Percentiles rank a stretch among this genome's conserved stretches.
Evolutionary conservation across 1,139 yeast genomes (phyloP).

Genomic region (Geotrichum aggregatum): DNA sequence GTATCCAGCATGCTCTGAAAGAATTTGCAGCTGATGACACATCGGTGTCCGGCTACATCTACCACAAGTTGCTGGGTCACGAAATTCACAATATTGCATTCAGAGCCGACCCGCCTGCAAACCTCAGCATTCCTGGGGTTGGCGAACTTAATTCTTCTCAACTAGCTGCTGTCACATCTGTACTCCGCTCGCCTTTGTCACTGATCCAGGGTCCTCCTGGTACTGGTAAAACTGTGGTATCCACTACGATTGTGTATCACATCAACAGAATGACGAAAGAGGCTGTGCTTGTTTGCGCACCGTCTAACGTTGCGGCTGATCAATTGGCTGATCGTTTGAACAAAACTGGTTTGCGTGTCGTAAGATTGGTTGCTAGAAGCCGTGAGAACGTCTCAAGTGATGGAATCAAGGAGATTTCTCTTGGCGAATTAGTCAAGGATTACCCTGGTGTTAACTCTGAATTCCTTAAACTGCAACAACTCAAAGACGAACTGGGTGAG

Average conservation of each 20-base stretch:
- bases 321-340: slow-evolving; percentile 75
- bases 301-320: slow-evolving; percentile 93
- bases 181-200: slow-evolving; percentile 69
- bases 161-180: slow-evolving; percentile 68
- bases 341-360: slow-evolving; percentile 65
- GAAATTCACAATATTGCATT: slow-evolving; percentile 56
- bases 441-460: slow-evolving; percentile 47
- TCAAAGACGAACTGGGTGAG: slow-evolving; percentile 69
- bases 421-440: slow-evolving; percentile 47
- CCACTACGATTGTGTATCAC: slow-evolving; percentile 84
- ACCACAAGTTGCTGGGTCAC: slow-evolving; percentile 79
- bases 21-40: slow-evolving; percentile 67
- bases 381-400: slow-evolving; percentile 47
- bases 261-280: slow-evolving; percentile 55
- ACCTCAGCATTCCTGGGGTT: slow-evolving; percentile 61
- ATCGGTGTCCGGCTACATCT: slow-evolving; percentile 72
- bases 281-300: slow-evolving; percentile 82
- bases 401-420: slow-evolving; percentile 30
- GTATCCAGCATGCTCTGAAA: slow-evolving; percentile 78
- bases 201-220: slow-evolving; percentile 98
- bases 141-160: slow-evolving; percentile 76
- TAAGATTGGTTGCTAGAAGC: slow-evolving; percentile 68
- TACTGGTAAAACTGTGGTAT: slow-evolving; percentile 92
- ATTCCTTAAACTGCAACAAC: slow-evolving; percentile 54
- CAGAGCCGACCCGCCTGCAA: slow-evolving; percentile 44